Base-by-base conservation (phyloP, 345 rosid species). In the Dovyalis caffra region DNA sequence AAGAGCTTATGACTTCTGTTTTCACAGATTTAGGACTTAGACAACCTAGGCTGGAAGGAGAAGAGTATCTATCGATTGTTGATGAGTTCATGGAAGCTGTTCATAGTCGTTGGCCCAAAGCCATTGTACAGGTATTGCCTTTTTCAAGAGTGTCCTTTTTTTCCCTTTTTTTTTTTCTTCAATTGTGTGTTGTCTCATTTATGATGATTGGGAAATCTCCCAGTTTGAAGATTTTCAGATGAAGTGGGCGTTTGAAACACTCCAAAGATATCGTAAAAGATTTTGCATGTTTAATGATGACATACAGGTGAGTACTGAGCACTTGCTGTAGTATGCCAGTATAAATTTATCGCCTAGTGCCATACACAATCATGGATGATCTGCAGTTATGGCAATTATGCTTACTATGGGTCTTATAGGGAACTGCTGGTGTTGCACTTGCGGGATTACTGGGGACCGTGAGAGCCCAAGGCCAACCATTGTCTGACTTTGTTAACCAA, bases 241-340 rank as follows among this genome's bases (percentile, higher is more conserved):
- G 81, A 95, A 93, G 86, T 95, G 99, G 99, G 99, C 99, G 25
- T 95, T 93, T 79, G 97, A 90, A 85, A 95, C 99, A 51, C 82
- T 93, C 82, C 82, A 91, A 74, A 90, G 98, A 73, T 95, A 95
- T 78, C 90, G 94, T 29, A 87, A 84, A 77, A 90, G 78, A 82
- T 93, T 95, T 77, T 93, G 97, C 87, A 93, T 95, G 99, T 95
- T 95, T 85, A 95, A 95, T 79, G 99, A 91, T 86, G 99, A 95
- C 81, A 80, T 95, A 77, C 99, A 95, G 97, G 99, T 91, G 79
- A 67, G 65, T 63, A 69, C 76, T 69, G 28, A 23, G 25, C n/a
- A 9, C 60, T 23, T 70, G 69, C 66, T 69, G 47, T 63, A 26
- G 53, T 38, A 66, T 66, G n/a, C 34, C 79, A 35, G 68, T 71